Conservation (phyloP, 2,329 filamentous ascomycete genomes). For the Blastomyces emzantsi region DNA sequence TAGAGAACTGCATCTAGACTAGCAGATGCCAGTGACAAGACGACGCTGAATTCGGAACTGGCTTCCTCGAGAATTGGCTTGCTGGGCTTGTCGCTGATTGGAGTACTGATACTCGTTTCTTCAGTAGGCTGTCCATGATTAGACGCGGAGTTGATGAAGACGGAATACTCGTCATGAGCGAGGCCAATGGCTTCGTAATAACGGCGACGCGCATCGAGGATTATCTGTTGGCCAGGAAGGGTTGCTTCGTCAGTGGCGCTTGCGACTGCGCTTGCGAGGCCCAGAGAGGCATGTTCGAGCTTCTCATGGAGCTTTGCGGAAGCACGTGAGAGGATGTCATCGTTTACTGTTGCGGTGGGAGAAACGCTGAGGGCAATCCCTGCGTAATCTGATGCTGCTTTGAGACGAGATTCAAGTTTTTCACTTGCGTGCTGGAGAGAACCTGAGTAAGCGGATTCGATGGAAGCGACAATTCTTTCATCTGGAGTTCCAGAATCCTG, state of each 20-base stretch:
- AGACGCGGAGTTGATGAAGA: constrained; percentile 65
- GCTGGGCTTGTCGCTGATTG: neutral
- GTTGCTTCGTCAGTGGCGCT: constrained; percentile 50
- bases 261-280: constrained; percentile 60
- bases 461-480: neutral
- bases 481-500: neutral
- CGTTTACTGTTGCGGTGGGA: constrained; percentile 23
- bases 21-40: constrained; percentile 32
- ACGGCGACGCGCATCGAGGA: constrained; percentile 54
- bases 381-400: constrained; percentile 2
- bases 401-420: constrained; percentile 4
- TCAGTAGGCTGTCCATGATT: constrained; percentile 29
- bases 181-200: constrained; percentile 73
- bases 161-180: constrained; percentile 69
- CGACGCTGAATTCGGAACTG: constrained; percentile 29
- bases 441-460: constrained; percentile 4
- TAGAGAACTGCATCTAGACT: constrained; percentile 33
- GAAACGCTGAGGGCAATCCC: neutral
- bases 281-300: constrained; percentile 59
- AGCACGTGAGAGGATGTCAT: constrained; percentile 58
- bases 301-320: constrained; percentile 61
- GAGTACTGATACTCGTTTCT: constrained; percentile 24
- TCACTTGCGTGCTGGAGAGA: constrained; percentile 1
- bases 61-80: constrained; percentile 25
- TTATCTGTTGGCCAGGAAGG: constrained; percentile 46